A percentile compares a stretch with the other conserved stretches of the same genome.
These are phyloP conservation scores for Fusarium sp. DNA, from an alignment of 2,329 filamentous ascomycete species.

Conservation along the genomic window DNA sequence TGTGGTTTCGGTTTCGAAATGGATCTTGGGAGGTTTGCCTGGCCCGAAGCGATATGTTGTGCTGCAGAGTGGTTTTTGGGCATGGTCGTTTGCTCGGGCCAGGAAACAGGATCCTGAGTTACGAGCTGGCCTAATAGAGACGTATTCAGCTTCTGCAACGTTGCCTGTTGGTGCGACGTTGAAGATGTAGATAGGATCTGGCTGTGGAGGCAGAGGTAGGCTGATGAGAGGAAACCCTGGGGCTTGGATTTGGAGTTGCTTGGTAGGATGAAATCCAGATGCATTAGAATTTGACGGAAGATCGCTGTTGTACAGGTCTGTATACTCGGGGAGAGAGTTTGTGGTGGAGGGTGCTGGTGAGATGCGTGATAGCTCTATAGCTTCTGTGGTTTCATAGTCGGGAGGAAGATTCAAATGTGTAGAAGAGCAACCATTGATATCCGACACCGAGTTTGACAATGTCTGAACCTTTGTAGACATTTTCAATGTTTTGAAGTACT, in stretches of 20 bases:
- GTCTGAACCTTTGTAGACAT: slow-evolving; percentile 27
- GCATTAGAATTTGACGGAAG: slow-evolving; percentile 15
- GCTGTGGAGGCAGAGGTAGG: slow-evolving; percentile 55
- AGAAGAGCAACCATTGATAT: slow-evolving; percentile 21
- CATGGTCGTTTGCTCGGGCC: slow-evolving; percentile 55
- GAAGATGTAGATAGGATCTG: slow-evolving; percentile 59
- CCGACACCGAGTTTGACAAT: neutral
- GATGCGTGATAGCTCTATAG: slow-evolving; percentile 44
- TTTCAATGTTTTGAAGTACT: neutral
- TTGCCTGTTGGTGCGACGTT: slow-evolving; percentile 55
- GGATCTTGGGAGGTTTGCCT: slow-evolving; percentile 62
- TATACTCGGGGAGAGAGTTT: slow-evolving; percentile 49
- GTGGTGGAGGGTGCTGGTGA: slow-evolving; percentile 46
- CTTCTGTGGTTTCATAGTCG: slow-evolving; percentile 44
- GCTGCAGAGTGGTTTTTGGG: slow-evolving; percentile 56
- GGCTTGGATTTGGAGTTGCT: slow-evolving; percentile 63
- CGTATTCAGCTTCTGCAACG: slow-evolving; percentile 60
- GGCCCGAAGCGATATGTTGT: slow-evolving; percentile 71
- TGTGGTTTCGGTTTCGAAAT: slow-evolving; percentile 20
- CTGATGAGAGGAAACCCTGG: slow-evolving; percentile 58
- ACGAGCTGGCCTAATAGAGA: slow-evolving; percentile 62
- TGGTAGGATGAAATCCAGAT: slow-evolving; percentile 56
- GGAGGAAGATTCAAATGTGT: slow-evolving; percentile 46
- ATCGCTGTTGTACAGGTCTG: slow-evolving; percentile 14
- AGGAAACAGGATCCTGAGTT: slow-evolving; percentile 63